Conservation (phyloP, 139 green algal species). For the Chlamydomonas sp. region DNA sequence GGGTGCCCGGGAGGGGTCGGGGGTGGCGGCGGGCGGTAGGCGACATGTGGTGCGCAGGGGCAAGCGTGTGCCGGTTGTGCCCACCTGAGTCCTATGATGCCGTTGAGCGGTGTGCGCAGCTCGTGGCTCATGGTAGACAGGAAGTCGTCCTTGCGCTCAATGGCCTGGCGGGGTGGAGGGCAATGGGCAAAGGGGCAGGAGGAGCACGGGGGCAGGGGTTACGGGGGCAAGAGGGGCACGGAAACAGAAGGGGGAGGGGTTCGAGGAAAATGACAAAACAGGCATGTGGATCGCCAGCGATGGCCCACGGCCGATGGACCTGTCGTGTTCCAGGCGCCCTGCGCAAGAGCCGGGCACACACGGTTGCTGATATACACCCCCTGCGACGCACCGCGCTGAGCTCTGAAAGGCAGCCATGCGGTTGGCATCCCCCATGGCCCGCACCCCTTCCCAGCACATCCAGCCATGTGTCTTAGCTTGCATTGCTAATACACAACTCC, state of each 20-base stretch:
- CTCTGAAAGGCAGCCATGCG: no score
- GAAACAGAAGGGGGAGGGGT: background rate
- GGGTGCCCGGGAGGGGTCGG: no score
- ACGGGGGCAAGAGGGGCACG: no score
- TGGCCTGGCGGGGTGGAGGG: slow-evolving; percentile 9
- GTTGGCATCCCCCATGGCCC: no score
- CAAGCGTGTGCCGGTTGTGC: no score
- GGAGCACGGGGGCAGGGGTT: background rate
- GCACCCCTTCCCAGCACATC: background rate
- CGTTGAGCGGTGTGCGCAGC: slow-evolving; percentile 62
- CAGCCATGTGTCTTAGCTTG: background rate
- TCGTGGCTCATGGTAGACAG: slow-evolving; percentile 59
- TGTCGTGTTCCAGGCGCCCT: no score
- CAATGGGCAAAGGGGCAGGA: background rate
- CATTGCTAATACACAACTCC: background rate
- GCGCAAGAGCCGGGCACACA: no score
- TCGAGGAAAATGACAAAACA: background rate
- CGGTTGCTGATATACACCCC: no score
- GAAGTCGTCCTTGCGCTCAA: slow-evolving; percentile 48
- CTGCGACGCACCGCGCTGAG: background rate
- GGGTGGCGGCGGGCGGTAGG: no score
- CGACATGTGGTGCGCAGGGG: no score
- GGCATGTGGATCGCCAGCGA: no score
- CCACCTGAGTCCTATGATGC: slow-evolving; percentile 55
- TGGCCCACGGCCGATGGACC: no score